Conservation (phyloP, 257 asterid genomes). For the Solanum pimpinellifolium region DNA sequence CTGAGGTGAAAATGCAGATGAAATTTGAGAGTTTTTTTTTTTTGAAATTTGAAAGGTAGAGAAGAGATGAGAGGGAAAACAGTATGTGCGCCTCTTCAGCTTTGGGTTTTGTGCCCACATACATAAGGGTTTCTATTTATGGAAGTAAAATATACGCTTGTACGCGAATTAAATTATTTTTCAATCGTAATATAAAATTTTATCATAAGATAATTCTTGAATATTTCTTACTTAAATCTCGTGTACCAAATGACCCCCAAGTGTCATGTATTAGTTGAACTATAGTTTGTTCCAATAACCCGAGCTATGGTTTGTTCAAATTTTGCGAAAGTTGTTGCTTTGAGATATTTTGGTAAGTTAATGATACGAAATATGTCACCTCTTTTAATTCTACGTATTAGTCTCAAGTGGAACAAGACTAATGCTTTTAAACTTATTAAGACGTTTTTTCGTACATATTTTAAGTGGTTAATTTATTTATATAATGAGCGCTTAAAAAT, state of each 20-base stretch:
- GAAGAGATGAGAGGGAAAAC: not conserved
- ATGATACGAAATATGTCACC: not conserved
- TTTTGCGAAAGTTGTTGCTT: not conserved
- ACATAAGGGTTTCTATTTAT: not conserved
- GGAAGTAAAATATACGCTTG: not conserved
- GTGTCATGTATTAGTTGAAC: not conserved
- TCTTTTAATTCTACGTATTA: not conserved
- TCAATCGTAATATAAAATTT: no score
- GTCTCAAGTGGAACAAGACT: not conserved
- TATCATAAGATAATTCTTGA: no score
- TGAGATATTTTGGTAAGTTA: not conserved
- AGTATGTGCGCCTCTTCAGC: not conserved
- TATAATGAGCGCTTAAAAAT: not conserved
- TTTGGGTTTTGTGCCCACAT: not conserved
- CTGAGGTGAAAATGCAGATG: not conserved
- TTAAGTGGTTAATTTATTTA: not conserved
- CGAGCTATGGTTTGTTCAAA: not conserved
- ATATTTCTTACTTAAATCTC: no score
- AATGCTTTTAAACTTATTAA: not conserved
- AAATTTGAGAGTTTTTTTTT: not conserved
- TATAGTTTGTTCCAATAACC: not conserved
- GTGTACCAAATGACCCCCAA: not conserved
- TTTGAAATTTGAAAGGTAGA: conserved; percentile 8
- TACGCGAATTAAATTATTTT: not conserved
- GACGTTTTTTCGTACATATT: not conserved